Evolutionary conservation across 1,284 basidiomycete genomes (phyloP).

Genomic region (Tylopilus sp.): DNA sequence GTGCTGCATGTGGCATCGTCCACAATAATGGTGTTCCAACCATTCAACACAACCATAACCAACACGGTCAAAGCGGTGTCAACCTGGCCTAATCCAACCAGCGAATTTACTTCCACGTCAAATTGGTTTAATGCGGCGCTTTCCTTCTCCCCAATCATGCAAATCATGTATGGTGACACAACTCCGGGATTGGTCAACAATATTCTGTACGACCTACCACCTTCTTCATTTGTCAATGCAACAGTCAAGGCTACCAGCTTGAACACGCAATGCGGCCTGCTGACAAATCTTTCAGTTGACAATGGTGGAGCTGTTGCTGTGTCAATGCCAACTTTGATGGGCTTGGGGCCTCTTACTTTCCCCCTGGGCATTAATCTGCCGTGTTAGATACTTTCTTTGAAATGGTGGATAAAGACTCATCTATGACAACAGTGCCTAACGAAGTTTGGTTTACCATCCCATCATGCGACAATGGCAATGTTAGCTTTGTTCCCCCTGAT

Average conservation of each 20-base stretch:
- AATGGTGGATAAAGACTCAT: too few relatives aligned
- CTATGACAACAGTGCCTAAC: too few relatives aligned
- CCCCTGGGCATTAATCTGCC: too few relatives aligned
- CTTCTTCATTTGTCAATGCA: not conserved
- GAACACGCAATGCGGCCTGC: too few relatives aligned
- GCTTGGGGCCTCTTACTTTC: too few relatives aligned
- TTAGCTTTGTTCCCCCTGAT: too few relatives aligned
- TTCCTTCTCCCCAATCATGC: not conserved
- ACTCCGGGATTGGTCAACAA: slow-evolving; percentile 1
- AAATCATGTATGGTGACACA: not conserved
- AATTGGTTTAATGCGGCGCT: not conserved
- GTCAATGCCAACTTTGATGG: too few relatives aligned
- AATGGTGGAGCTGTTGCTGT: too few relatives aligned
- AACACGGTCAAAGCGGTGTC: not conserved
- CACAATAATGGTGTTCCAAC: not conserved
- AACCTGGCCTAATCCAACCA: not conserved
- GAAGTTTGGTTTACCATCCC: too few relatives aligned
- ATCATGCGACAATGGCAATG: too few relatives aligned
- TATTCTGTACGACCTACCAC: not conserved
- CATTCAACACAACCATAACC: not conserved
- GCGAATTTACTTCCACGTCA: not conserved
- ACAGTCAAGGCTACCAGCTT: slow-evolving; percentile 2
- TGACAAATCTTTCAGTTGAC: not conserved
- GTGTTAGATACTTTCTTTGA: too few relatives aligned
- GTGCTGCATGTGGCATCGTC: too few relatives aligned